Percentiles rank a stretch among this genome's conserved stretches.
Conservation (phyloP, 148 eudicot species). For the Polygonum aviculare region DNA sequence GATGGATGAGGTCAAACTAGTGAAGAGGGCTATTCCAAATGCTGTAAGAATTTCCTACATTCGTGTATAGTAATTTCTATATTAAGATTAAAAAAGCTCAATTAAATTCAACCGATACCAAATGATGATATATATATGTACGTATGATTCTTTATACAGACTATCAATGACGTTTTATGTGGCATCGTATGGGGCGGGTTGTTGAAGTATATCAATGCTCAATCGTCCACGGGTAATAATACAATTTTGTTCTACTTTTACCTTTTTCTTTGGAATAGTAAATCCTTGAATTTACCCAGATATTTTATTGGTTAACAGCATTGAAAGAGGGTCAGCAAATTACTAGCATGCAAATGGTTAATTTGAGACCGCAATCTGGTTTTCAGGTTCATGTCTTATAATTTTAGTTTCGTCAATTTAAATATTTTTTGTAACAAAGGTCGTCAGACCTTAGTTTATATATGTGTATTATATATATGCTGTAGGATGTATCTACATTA, state of each 20-base stretch:
- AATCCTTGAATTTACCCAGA: neutral
- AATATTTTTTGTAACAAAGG: neutral
- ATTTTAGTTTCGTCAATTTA: neutral
- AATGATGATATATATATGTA: neutral
- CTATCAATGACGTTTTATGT: slow-evolving; percentile 16
- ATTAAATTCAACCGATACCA: neutral
- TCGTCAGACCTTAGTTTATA: no score
- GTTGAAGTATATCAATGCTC: slow-evolving; percentile 12
- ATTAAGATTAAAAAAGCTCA: neutral
- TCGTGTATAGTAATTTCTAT: neutral
- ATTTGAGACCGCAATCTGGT: slow-evolving; percentile 11
- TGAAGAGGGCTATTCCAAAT: slow-evolving; percentile 37
- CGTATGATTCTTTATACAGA: slow-evolving; percentile 7
- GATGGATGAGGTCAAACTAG: slow-evolving; percentile 45
- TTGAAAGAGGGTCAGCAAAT: slow-evolving; percentile 16
- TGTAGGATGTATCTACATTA: neutral
- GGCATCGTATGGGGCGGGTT: slow-evolving; percentile 20
- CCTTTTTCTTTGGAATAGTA: no score
- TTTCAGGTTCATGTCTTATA: slow-evolving; percentile 10
- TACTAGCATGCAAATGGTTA: slow-evolving; percentile 14
- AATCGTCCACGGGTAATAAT: slow-evolving; percentile 9
- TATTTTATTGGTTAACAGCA: neutral
- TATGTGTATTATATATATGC: no score
- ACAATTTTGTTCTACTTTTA: no score
- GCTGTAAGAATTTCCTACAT: slow-evolving; percentile 31